These are phyloP conservation scores for Coemansia sp. DNA, from an alignment of 192 early-diverging fungal genomes.

Conservation along the genomic window DNA sequence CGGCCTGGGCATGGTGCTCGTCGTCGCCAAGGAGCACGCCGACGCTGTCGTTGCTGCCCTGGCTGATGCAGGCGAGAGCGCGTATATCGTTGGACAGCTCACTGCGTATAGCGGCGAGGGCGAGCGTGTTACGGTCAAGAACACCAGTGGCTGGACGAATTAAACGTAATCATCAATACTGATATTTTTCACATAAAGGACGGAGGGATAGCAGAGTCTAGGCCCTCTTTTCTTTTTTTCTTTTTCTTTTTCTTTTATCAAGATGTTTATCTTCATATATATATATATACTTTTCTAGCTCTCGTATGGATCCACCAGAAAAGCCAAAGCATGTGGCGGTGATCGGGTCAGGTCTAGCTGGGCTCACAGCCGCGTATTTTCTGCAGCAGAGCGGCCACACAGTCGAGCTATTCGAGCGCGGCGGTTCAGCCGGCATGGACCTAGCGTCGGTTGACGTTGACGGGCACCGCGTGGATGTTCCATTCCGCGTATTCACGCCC, in stretches of 20 bases:
- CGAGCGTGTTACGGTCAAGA: slow-evolving; percentile 29
- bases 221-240: neutral
- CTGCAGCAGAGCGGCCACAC: slow-evolving; percentile 34
- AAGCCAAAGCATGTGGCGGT: slow-evolving; percentile 33
- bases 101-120: slow-evolving; percentile 13
- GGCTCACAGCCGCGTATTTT: slow-evolving; percentile 45
- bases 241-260: neutral
- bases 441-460: slow-evolving; percentile 43
- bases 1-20: slow-evolving; percentile 97
- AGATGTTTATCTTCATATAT: neutral
- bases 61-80: slow-evolving; percentile 62
- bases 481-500: slow-evolving; percentile 53
- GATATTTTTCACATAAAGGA: neutral
- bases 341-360: slow-evolving; percentile 51
- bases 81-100: slow-evolving; percentile 74
- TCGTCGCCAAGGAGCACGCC: slow-evolving; percentile 70
- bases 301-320: neutral
- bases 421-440: slow-evolving; percentile 43
- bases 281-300: neutral
- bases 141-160: slow-evolving; percentile 32
- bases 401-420: slow-evolving; percentile 46
- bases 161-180: neutral
- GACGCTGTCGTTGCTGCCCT: slow-evolving; percentile 63
- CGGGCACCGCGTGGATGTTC: slow-evolving; percentile 49
- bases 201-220: neutral